phyloP scores from a whole-genome alignment of 768 basidiomycete genomes.

The Pleurotus pulmonarius region DNA sequence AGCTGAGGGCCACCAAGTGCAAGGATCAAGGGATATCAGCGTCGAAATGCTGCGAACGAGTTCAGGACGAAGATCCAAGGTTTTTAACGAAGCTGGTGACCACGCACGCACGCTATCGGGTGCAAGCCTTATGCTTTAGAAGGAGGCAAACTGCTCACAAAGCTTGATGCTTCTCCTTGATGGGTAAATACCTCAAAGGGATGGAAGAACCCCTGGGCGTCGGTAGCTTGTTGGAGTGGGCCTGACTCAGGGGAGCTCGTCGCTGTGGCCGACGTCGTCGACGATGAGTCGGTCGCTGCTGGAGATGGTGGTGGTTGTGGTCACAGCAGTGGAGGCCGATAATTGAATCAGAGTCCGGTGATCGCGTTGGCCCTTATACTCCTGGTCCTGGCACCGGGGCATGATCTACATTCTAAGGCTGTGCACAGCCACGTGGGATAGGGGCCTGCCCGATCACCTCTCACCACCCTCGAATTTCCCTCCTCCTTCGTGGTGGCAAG shows the following conservation, averaged over 20 bases:
- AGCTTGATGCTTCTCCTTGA: neutral
- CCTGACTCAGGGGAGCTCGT: conserved; percentile 6
- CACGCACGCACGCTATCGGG: neutral
- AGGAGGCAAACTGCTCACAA: neutral
- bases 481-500: neutral
- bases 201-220: neutral
- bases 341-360: neutral
- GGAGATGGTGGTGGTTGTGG: neutral
- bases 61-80: neutral
- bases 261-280: conserved; percentile 17
- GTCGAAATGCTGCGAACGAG: neutral
- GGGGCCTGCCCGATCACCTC: neutral
- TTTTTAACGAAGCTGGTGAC: neutral
- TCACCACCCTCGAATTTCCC: neutral
- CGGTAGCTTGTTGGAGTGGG: neutral
- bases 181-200: neutral
- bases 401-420: conserved; percentile 4
- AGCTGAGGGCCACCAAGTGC: neutral
- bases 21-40: neutral
- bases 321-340: neutral
- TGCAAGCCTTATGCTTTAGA: neutral
- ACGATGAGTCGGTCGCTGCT: conserved; percentile 7
- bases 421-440: conserved; percentile 1
- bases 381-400: neutral
- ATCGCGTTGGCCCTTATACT: conserved; percentile 3